Conservation (phyloP, 768 basidiomycete species). For the Pisolithus microcarpus region DNA sequence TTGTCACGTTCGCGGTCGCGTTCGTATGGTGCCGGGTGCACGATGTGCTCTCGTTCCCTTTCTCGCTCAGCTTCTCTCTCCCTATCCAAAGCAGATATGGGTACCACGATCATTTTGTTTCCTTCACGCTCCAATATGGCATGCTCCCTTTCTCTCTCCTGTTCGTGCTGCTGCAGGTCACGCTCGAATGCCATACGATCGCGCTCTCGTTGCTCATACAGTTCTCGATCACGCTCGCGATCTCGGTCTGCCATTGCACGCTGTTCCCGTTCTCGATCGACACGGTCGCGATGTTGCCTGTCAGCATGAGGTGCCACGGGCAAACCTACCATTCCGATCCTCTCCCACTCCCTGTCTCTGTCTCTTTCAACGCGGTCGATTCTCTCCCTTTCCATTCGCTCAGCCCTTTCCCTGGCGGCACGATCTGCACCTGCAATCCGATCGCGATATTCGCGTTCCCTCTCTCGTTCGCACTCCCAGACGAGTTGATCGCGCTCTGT, state of each 20-base stretch:
- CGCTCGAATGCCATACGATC: conserved; percentile 13
- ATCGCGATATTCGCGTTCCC: conserved; percentile 23
- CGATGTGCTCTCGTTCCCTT: neutral
- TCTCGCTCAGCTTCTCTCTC: neutral
- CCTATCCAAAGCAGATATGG: neutral
- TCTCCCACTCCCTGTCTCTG: conserved; percentile 12
- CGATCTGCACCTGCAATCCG: conserved; percentile 17
- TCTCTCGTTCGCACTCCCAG: conserved; percentile 23
- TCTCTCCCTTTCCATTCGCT: neutral
- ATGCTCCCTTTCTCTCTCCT: conserved; percentile 21
- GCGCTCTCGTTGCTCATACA: conserved; percentile 12
- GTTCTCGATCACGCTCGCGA: conserved; percentile 14
- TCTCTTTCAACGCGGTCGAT: conserved; percentile 13
- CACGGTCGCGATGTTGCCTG: neutral
- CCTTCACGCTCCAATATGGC: conserved; percentile 12
- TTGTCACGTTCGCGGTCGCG: conserved; percentile 4
- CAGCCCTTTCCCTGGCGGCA: neutral
- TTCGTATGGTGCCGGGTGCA: conserved; percentile 11
- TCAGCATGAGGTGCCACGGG: conserved; percentile 4
- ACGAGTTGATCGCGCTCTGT: conserved; percentile 7
- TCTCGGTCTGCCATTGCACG: conserved; percentile 11
- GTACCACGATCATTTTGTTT: neutral
- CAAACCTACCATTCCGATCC: conserved; percentile 12
- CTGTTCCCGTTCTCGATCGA: conserved; percentile 13
- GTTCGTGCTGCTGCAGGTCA: conserved; percentile 15